Evolutionary conservation across 2,329 filamentous ascomycete genomes (phyloP), one percentile per base, ranked within the genome.

Genomic region (Xylariaceae sp.): DNA sequence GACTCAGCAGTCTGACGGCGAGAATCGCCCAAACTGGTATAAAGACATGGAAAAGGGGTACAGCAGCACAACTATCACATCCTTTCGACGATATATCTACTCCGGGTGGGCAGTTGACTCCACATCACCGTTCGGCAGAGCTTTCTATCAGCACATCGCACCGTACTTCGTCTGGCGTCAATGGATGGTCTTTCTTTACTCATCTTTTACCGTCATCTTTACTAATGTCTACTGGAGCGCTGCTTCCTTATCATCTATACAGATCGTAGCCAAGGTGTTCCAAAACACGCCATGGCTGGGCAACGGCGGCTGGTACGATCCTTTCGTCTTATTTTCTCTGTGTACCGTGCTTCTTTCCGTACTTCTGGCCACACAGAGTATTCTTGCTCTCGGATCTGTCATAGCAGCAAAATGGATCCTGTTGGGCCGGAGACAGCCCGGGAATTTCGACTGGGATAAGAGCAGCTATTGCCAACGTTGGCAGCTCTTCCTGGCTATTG

Each of bases 371-470:
- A 28, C 73, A 0, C 77, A 82, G 58, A 73, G 77, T 0, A 34
- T 81, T 2, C 28, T 81, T 0, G 78, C 81, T 2, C 62, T 82
- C 1, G 62, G 64, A 2, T 60, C 79, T 26, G 73, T 81, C 34
- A 75, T 85, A 52, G 70, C 61, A 2, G 69, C 77, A 7, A 85
- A 85, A 65, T 85, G 82, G 82, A 53, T 71, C 2, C 68, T 85
- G 2, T 72, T 85, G 21, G 82, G 82, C 14, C 77, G 77, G 17
- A 75, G 82, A 34, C 69, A 71, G 58, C 78, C 78, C 3, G 83
- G 83, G 12, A 80, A 79, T 58, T 83, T 83, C 62, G 80, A 84
- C 68, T 85, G 82, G 82, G 83, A 85, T 65, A 79, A 79, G 67
- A 79, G 73, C 17, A 73, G 76, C 14, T 85, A 85, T 70, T 84